A percentile compares a stretch with the other conserved stretches of the same genome.
phyloP scores from a whole-genome alignment of 148 eudicot species.

The Simmondsia chinensis region DNA sequence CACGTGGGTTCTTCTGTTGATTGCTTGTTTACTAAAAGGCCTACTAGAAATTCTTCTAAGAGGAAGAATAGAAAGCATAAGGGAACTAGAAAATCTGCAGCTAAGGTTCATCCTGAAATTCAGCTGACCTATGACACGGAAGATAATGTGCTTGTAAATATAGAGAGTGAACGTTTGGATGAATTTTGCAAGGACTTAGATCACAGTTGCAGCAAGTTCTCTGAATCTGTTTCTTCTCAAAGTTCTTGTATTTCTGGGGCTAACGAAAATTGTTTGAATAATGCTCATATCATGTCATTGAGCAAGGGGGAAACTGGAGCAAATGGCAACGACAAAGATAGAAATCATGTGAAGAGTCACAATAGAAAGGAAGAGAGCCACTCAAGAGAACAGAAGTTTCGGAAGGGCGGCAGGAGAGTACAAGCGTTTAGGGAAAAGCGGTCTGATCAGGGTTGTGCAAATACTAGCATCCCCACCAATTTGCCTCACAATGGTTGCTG shows the following conservation, averaged over 20 bases:
- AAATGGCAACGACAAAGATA: neutral
- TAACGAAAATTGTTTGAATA: neutral
- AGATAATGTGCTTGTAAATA: conserved; percentile 4
- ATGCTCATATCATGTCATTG: neutral
- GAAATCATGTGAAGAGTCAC: neutral
- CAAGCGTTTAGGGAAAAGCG: neutral
- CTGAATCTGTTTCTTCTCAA: neutral
- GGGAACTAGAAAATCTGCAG: neutral
- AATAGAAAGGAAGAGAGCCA: conserved; percentile 7
- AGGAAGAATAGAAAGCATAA: conserved; percentile 11
- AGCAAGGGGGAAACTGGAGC: neutral
- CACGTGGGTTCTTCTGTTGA: neutral
- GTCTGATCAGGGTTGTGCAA: neutral
- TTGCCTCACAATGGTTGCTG: neutral
- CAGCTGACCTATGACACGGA: neutral
- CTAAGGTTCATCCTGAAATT: conserved; percentile 8
- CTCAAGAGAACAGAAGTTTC: neutral
- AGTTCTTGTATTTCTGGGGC: too few relatives aligned
- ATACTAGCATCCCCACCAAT: too few relatives aligned
- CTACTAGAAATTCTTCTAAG: conserved; percentile 4
- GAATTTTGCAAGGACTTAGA: neutral
- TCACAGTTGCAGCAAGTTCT: neutral
- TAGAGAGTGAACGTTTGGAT: neutral
- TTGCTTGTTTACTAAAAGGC: neutral
- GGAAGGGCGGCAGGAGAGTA: neutral